Percentiles rank a stretch among this genome's conserved stretches.
These are phyloP conservation scores for Blepharisma stoltei DNA, from an alignment of 73 alveolate species.

Conservation along the genomic window DNA sequence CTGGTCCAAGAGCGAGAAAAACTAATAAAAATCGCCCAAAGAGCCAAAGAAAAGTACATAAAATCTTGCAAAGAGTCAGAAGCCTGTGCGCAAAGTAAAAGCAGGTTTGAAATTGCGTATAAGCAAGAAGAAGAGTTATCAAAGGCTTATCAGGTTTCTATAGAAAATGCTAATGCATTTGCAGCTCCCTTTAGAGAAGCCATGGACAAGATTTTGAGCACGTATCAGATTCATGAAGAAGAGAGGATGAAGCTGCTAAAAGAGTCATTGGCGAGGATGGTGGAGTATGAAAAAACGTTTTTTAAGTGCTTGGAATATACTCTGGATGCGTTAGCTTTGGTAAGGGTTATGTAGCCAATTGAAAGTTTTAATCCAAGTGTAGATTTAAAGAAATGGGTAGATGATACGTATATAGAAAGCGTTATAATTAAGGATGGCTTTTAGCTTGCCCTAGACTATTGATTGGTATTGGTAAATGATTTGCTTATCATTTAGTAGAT, in stretches of 20 bases:
- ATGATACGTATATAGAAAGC: background rate
- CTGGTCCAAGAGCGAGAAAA: background rate
- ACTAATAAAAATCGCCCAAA: background rate
- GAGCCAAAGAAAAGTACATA: background rate
- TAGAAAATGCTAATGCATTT: background rate
- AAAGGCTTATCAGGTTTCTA: background rate
- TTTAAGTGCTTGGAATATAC: background rate
- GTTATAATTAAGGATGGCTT: no score
- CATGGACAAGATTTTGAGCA: background rate
- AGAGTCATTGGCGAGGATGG: background rate
- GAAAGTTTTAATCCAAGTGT: background rate
- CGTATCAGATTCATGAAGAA: slow-evolving; percentile 14
- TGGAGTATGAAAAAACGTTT: background rate
- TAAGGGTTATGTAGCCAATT: background rate
- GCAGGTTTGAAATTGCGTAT: no score
- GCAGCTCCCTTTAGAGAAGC: background rate
- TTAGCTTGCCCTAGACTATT: no score
- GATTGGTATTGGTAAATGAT: no score
- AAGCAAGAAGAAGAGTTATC: background rate
- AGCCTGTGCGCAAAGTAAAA: background rate
- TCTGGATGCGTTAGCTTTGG: background rate
- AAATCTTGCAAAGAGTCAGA: background rate
- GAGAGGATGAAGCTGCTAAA: slow-evolving; percentile 10
- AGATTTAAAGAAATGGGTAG: background rate
- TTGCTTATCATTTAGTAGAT: no score